These are phyloP conservation scores for Ulmus americana DNA, from an alignment of 331 rosid genomes.

Conservation along the genomic window DNA sequence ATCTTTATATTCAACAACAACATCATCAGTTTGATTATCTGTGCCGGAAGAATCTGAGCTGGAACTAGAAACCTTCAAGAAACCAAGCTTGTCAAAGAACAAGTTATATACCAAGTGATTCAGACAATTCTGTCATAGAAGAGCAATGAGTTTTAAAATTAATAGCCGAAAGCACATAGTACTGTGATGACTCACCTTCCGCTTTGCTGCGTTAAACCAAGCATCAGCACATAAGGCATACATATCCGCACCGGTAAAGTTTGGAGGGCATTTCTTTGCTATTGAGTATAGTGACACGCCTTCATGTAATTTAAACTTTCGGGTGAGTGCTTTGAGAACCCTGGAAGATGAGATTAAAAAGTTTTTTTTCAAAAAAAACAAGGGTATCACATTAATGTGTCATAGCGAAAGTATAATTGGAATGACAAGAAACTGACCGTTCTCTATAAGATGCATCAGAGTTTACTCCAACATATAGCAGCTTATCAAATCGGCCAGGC, in stretches of 20 bases:
- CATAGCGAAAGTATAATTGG: neutral
- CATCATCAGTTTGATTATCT: conserved; percentile 50
- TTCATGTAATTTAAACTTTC: conserved; percentile 70
- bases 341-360: conserved; percentile 25
- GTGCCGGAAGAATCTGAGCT: conserved; percentile 47
- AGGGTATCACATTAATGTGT: conserved; percentile 1
- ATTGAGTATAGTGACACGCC: conserved; percentile 66
- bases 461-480: conserved; percentile 81
- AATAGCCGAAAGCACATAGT: neutral
- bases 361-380: neutral
- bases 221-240: conserved; percentile 74
- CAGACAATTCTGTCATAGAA: neutral
- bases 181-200: conserved; percentile 41
- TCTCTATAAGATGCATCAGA: conserved; percentile 84
- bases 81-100: conserved; percentile 21
- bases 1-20: conserved; percentile 59
- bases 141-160: neutral
- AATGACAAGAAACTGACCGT: conserved; percentile 33
- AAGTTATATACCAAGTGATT: neutral
- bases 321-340: conserved; percentile 84
- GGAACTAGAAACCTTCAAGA: conserved; percentile 53
- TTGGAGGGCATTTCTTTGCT: conserved; percentile 76
- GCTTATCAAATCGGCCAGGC: conserved; percentile 93
- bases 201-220: conserved; percentile 63
- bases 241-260: conserved; percentile 91